Evolutionary conservation across 2,329 filamentous ascomycete genomes (phyloP).

Genomic region (Ophiosphaerella herpotricha): DNA sequence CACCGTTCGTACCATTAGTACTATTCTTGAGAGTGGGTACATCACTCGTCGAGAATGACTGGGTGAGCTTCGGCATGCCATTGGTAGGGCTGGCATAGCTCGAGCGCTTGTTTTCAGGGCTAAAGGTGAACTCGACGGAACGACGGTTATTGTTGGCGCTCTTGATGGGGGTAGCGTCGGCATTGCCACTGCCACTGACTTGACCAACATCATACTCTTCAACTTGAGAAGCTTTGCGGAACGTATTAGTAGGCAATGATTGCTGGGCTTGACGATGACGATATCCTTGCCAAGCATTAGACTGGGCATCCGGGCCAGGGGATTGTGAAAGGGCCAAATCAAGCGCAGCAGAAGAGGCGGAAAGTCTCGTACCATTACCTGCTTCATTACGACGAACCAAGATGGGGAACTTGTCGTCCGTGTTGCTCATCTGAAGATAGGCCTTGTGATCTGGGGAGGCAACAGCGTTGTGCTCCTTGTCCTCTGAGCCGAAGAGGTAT

Average conservation of each 20-base stretch:
- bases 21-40: slow-evolving; percentile 81
- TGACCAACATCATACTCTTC: slow-evolving; percentile 42
- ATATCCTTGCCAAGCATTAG: slow-evolving; percentile 64
- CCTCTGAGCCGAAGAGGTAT: slow-evolving; percentile 78
- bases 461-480: slow-evolving; percentile 58
- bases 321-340: slow-evolving; percentile 76
- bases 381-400: slow-evolving; percentile 69
- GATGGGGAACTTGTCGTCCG: slow-evolving; percentile 86
- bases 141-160: slow-evolving; percentile 49
- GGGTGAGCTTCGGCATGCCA: slow-evolving; percentile 74
- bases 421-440: slow-evolving; percentile 72
- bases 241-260: slow-evolving; percentile 61
- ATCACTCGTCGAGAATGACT: slow-evolving; percentile 89
- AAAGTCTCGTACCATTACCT: slow-evolving; percentile 66
- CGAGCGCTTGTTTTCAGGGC: slow-evolving; percentile 51
- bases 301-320: slow-evolving; percentile 62
- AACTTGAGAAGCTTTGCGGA: slow-evolving; percentile 48
- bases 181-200: slow-evolving; percentile 43
- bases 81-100: slow-evolving; percentile 60
- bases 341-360: slow-evolving; percentile 78
- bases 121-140: slow-evolving; percentile 54
- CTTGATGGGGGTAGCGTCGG: slow-evolving; percentile 50
- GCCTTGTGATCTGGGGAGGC: slow-evolving; percentile 69
- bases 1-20: slow-evolving; percentile 48
- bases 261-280: slow-evolving; percentile 70